phyloP scores from a whole-genome alignment of 106 monocot genomes.

The Dactylorhiza incarnata region DNA sequence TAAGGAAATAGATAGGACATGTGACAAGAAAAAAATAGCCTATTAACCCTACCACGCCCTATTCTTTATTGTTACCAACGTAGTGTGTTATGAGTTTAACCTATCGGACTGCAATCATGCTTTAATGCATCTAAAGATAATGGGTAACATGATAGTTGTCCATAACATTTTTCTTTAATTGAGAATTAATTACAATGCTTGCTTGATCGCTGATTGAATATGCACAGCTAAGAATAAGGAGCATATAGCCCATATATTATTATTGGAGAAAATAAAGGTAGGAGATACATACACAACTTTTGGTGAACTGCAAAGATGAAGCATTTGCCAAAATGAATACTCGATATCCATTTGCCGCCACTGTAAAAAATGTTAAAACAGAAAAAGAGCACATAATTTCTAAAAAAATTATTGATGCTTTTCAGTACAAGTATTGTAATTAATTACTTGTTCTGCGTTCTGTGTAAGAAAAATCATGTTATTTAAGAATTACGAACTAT shows the following conservation, averaged over 20 bases:
- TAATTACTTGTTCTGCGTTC: background rate
- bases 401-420: background rate
- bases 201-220: background rate
- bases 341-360: conserved; percentile 99
- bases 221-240: background rate
- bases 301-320: conserved; percentile 83
- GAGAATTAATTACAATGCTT: background rate
- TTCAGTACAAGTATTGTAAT: background rate
- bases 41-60: background rate
- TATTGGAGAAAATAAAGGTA: background rate
- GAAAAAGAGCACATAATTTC: background rate
- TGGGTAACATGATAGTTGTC: background rate
- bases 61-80: background rate
- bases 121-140: background rate
- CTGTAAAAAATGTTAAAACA: conserved; percentile 30
- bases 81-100: background rate
- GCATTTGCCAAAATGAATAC: conserved; percentile 99
- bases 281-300: conserved; percentile 90
- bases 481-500: background rate
- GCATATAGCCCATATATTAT: background rate
- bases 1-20: too few relatives aligned
- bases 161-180: background rate
- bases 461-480: background rate
- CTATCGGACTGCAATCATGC: background rate
- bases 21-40: too few relatives aligned